phyloP scores from a whole-genome alignment of 768 basidiomycete species.

The Boletus reticulatus region DNA sequence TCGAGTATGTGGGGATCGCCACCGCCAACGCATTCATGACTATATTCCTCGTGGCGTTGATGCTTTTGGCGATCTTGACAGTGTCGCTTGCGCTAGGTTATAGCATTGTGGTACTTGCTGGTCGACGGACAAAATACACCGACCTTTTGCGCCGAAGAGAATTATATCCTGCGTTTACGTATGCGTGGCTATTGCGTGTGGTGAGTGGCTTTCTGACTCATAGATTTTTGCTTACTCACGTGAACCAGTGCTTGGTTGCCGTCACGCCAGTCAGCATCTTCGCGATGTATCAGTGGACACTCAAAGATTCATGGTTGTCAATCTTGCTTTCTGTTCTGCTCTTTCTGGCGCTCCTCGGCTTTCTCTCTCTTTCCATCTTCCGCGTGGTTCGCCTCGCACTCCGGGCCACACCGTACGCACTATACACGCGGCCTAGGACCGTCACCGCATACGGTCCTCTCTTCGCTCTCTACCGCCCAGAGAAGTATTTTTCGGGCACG shows the following conservation, averaged over 20 bases:
- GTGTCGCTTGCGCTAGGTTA: slow-evolving; percentile 54
- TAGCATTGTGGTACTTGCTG: slow-evolving; percentile 33
- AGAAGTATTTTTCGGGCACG: slow-evolving; percentile 67
- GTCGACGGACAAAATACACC: slow-evolving; percentile 20
- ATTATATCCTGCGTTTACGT: slow-evolving; percentile 46
- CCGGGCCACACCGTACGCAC: slow-evolving; percentile 37
- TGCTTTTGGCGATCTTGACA: slow-evolving; percentile 59
- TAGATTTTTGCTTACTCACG: background rate
- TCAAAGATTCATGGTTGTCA: slow-evolving; percentile 85
- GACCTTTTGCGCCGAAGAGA: slow-evolving; percentile 19
- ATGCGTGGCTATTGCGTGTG: slow-evolving; percentile 63
- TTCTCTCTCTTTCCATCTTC: slow-evolving; percentile 50
- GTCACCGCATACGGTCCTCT: slow-evolving; percentile 53
- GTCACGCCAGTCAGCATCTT: slow-evolving; percentile 74
- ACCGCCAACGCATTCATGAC: slow-evolving; percentile 91
- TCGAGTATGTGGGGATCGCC: slow-evolving; percentile 73
- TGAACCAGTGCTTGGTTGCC: slow-evolving; percentile 53
- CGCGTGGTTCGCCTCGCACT: slow-evolving; percentile 47
- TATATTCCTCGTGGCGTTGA: slow-evolving; percentile 71
- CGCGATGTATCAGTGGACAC: slow-evolving; percentile 87
- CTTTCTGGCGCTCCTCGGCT: slow-evolving; percentile 49
- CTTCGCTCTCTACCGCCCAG: slow-evolving; percentile 62
- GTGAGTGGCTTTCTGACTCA: slow-evolving; percentile 40
- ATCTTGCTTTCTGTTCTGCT: slow-evolving; percentile 73
- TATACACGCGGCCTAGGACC: slow-evolving; percentile 35